These are phyloP conservation scores for Ogataea minuta DNA, from an alignment of 805 yeast genomes.

Conservation along the genomic window DNA sequence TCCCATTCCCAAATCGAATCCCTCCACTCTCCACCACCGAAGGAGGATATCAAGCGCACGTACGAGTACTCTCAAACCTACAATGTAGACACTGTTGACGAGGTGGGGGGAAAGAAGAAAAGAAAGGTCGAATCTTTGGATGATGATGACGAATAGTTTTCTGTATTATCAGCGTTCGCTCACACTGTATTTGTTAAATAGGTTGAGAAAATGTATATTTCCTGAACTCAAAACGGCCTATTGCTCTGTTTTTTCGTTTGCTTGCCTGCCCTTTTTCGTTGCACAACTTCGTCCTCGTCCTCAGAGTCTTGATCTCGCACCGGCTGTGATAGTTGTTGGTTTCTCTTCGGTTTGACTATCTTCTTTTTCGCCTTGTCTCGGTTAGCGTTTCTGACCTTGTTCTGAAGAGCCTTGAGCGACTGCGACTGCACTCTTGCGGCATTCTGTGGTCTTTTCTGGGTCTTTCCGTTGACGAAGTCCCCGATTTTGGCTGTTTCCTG, in stretches of 20 bases:
- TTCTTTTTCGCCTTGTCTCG: constrained; percentile 15
- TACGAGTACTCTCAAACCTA: constrained; percentile 6
- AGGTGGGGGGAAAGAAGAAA: constrained; percentile 11
- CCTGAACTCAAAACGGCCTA: constrained; percentile 23
- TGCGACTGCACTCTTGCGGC: constrained; percentile 15
- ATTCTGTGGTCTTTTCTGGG: constrained; percentile 9
- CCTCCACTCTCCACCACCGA: constrained; percentile 1
- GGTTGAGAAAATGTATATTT: background rate
- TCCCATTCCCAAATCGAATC: constrained; percentile 12
- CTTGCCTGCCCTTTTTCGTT: constrained; percentile 12
- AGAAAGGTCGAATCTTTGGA: constrained; percentile 14
- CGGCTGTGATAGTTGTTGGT: background rate
- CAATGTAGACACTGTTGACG: constrained; percentile 4
- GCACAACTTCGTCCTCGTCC: constrained; percentile 25
- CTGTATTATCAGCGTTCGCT: constrained; percentile 2
- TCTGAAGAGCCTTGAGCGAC: constrained; percentile 28
- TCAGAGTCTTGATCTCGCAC: constrained; percentile 15
- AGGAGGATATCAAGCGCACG: constrained; percentile 8
- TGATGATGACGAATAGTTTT: constrained; percentile 10
- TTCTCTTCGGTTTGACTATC: constrained; percentile 3
- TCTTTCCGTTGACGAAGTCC: constrained; percentile 23
- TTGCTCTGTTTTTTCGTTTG: constrained; percentile 10
- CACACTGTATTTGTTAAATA: background rate
- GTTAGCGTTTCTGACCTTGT: constrained; percentile 27
- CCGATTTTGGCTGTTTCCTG: constrained; percentile 15